A percentile compares a stretch with the other conserved stretches of the same genome.
These are phyloP conservation scores for Apiotrichum akiyoshidainum DNA, from an alignment of 1,284 basidiomycete species.

Conservation along the genomic window DNA sequence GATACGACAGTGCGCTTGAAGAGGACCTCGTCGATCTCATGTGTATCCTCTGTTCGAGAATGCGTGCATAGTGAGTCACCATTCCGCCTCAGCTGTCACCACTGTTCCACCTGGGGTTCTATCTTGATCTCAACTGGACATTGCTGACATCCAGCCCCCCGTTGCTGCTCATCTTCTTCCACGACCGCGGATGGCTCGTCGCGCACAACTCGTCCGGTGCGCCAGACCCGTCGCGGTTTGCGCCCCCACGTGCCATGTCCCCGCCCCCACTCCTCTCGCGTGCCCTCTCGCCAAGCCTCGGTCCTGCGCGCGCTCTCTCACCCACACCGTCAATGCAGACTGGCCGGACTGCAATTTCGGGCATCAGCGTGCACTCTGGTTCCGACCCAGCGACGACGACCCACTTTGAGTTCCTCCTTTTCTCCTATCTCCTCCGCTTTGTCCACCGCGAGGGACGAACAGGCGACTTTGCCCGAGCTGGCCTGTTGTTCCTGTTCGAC, in stretches of 20 bases:
- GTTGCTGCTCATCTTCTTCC: slow-evolving; percentile 91
- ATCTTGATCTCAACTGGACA: not conserved
- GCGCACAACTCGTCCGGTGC: slow-evolving; percentile 22
- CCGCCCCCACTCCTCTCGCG: no score
- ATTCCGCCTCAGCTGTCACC: not conserved
- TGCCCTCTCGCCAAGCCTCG: slow-evolving; percentile 56
- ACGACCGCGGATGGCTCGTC: slow-evolving; percentile 62
- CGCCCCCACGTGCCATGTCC: no score
- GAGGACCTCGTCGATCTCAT: slow-evolving; percentile 77
- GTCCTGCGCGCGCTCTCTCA: slow-evolving; percentile 44
- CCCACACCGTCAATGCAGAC: slow-evolving; percentile 8
- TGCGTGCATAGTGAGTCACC: slow-evolving; percentile 63
- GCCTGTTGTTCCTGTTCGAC: slow-evolving; percentile 87
- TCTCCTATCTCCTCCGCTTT: slow-evolving; percentile 92
- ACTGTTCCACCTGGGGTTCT: no score
- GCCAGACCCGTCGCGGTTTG: not conserved
- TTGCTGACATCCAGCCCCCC: slow-evolving; percentile 57
- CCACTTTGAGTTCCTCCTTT: slow-evolving; percentile 89
- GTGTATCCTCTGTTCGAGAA: slow-evolving; percentile 84
- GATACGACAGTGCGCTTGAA: slow-evolving; percentile 33
- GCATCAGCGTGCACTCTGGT: not conserved
- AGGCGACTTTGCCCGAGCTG: slow-evolving; percentile 89
- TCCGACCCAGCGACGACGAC: slow-evolving; percentile 2
- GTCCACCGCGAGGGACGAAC: slow-evolving; percentile 91
- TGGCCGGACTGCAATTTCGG: not conserved